phyloP scores from a whole-genome alignment of 2,329 filamentous ascomycete genomes.

The Hirsutella minnesotensis region DNA sequence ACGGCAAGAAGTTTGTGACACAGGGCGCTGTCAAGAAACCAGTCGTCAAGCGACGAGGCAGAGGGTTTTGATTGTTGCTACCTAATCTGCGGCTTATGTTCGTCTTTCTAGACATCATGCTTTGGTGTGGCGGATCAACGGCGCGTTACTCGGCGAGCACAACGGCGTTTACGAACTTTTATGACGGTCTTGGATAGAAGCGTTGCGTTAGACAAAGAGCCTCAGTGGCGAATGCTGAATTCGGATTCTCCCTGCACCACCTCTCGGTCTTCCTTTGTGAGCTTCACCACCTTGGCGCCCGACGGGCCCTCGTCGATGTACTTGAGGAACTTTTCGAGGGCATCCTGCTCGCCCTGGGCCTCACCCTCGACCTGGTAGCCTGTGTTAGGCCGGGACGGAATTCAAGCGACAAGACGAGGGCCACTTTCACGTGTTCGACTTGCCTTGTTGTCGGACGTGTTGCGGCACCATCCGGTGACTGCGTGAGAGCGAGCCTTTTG shows the following conservation, averaged over 20 bases:
- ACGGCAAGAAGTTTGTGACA: constrained; percentile 46
- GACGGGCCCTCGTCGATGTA: constrained; percentile 65
- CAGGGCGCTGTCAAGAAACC: constrained; percentile 52
- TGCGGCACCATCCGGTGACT: constrained; percentile 51
- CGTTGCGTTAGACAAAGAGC: too few relatives aligned
- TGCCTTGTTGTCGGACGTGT: constrained; percentile 45
- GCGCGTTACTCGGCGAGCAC: not conserved
- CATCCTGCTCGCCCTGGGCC: constrained; percentile 61
- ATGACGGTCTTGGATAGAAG: too few relatives aligned
- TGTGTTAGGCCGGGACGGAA: not conserved
- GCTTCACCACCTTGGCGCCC: constrained; percentile 58
- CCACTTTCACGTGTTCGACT: too few relatives aligned
- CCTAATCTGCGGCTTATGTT: too few relatives aligned
- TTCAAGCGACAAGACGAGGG: not conserved
- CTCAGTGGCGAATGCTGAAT: constrained; percentile 44
- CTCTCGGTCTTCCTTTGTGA: constrained; percentile 58
- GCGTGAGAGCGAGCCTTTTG: constrained; percentile 36
- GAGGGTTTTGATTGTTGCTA: constrained; percentile 36
- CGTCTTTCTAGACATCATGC: too few relatives aligned
- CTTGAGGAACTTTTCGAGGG: constrained; percentile 58
- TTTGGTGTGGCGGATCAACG: too few relatives aligned
- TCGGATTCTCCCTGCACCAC: constrained; percentile 53
- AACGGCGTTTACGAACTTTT: too few relatives aligned
- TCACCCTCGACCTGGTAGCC: constrained; percentile 68
- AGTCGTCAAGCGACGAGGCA: constrained; percentile 41